phyloP scores from a whole-genome alignment of 83 land plant genomes.

The Thuja plicata region DNA sequence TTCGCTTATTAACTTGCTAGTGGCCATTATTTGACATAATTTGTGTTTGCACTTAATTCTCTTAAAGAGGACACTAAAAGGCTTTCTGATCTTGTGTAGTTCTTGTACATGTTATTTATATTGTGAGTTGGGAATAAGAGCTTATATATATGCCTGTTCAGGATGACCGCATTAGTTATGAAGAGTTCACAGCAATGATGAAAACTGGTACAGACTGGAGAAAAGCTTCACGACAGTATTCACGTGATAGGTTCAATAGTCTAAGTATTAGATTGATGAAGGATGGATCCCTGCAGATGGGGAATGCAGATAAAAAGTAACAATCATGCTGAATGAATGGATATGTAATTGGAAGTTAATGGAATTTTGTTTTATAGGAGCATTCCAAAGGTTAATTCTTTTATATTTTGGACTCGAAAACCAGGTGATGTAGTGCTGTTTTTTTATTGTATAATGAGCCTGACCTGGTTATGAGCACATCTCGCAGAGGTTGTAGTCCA shows the following conservation, averaged over 20 bases:
- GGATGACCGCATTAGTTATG: conserved; percentile 67
- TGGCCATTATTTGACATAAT: not conserved
- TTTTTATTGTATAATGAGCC: not conserved
- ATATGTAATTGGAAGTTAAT: not conserved
- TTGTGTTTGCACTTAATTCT: not conserved
- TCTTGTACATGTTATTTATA: too few relatives aligned
- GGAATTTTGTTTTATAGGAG: not conserved
- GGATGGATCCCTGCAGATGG: conserved; percentile 42
- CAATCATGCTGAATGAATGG: not conserved
- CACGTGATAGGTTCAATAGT: conserved; percentile 51
- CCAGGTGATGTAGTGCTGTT: conserved; percentile 2
- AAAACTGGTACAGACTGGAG: conserved; percentile 66
- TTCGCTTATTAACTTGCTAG: conserved; percentile 8
- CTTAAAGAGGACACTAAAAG: not conserved
- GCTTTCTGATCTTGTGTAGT: not conserved
- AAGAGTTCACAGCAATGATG: conserved; percentile 62
- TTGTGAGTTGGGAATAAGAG: not conserved
- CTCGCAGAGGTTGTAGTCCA: not conserved
- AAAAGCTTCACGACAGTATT: conserved; percentile 60
- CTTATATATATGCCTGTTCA: conserved; percentile 6
- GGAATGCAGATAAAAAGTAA: conserved; percentile 16
- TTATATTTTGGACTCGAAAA: not conserved
- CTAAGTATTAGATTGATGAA: conserved; percentile 45
- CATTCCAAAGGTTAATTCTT: not conserved
- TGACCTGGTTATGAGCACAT: not conserved